Percentiles rank a stretch among this genome's conserved stretches.
Conservation (phyloP, 768 basidiomycete genomes). For the Rhodosporidiobolus sp. region DNA sequence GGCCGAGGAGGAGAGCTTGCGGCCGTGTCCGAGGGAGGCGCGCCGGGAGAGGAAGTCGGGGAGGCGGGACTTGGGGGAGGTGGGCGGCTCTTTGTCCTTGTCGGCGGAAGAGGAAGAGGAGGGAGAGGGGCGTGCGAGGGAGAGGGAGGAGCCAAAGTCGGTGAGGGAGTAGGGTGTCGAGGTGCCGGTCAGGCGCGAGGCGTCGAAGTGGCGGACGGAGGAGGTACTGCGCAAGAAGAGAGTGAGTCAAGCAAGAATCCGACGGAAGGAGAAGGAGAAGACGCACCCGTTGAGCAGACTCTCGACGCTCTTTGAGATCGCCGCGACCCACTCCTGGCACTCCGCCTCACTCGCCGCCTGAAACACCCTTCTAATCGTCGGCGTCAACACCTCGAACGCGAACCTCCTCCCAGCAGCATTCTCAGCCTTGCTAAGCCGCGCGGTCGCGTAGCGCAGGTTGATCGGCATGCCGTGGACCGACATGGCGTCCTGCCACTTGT, state of each 20-base stretch:
- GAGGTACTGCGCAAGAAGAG: slow-evolving; percentile 21
- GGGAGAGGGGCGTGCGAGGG: not conserved
- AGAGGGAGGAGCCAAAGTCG: slow-evolving; percentile 16
- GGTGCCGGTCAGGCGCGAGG: slow-evolving; percentile 7
- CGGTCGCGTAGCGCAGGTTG: slow-evolving; percentile 39
- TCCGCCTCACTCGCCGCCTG: slow-evolving; percentile 35
- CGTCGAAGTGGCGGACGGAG: slow-evolving; percentile 40
- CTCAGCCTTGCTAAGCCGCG: slow-evolving; percentile 14
- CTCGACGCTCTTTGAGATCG: slow-evolving; percentile 38
- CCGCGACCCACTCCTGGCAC: slow-evolving; percentile 32
- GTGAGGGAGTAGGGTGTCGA: not conserved
- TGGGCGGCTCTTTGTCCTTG: not conserved
- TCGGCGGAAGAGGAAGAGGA: not conserved
- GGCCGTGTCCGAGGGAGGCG: slow-evolving; percentile 23
- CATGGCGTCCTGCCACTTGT: slow-evolving; percentile 25
- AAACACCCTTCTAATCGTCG: slow-evolving; percentile 29
- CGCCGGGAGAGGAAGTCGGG: slow-evolving; percentile 24
- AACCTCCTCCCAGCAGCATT: slow-evolving; percentile 23
- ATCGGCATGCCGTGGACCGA: slow-evolving; percentile 37
- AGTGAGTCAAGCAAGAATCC: not conserved
- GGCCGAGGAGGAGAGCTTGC: not conserved
- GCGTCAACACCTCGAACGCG: slow-evolving; percentile 42
- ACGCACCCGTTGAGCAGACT: slow-evolving; percentile 40
- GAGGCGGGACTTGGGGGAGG: slow-evolving; percentile 24
- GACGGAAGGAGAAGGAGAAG: no score